Evolutionary conservation across 306 rosid species (phyloP), one percentile per base, ranked within the genome.

Genomic region (Begonia peltatifolia): DNA sequence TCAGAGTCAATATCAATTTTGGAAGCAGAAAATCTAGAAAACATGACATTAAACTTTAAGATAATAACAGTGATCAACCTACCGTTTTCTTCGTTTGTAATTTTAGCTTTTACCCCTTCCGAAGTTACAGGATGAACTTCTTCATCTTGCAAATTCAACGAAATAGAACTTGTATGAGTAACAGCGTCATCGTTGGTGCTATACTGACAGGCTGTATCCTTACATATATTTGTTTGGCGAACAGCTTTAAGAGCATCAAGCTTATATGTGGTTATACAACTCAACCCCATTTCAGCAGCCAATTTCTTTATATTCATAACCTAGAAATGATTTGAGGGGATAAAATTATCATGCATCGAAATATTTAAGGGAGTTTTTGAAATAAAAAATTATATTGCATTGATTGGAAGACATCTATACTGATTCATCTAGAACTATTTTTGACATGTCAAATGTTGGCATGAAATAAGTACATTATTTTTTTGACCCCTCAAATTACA

Each of bases 251-350:
- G 84, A 76, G 94, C 92, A 63, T 90, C 97, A 46, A 78, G 71
- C 71, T 68, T 90, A 58, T 63, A 80, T 47, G 97, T 67, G 50
- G 64, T 76, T 59, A 90, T 85, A 62, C 95, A 80, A 61, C 61
- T 76, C 77, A 85, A 73, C 62, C 95, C 97, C 95, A 90, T 65
- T 73, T 89, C 97, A 52, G 79, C 83, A 57, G 95, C 95, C 80
- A 76, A 62, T 65, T 89, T 90, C 71, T 90, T 78, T 60, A 90
- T 76, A 76, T 71, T 74, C 67, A 76, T 68, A 59, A 90, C 97
- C 97, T 90, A 66, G 50, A 66, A 71, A 61, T 7, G 9, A 30
- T 30, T 30, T 5, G 38, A 7, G 9, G 38, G 38, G 1, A 30
- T 1, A 30, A 30, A 30, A 30, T 30, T 30, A 30, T 30, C 9